phyloP scores from a whole-genome alignment of 2,329 filamentous ascomycete genomes.

The Penicillium sclerotiorum region DNA sequence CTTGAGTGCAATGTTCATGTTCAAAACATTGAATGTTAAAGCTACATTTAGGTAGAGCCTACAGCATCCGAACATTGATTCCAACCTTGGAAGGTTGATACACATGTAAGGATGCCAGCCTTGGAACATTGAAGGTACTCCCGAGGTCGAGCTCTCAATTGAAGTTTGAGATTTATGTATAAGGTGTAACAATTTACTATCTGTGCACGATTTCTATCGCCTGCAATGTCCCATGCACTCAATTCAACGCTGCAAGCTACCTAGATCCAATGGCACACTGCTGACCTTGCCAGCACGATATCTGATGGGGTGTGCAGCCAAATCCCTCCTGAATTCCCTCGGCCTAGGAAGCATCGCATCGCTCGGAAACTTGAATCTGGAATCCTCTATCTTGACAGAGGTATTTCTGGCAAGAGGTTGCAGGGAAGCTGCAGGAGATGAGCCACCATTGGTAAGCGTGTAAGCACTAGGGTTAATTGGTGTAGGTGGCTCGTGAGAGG shows the following conservation, averaged over 20 bases:
- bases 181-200: conserved; percentile 24
- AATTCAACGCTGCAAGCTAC: conserved; percentile 34
- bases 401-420: conserved; percentile 30
- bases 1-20: too few relatives aligned
- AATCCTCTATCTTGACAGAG: conserved; percentile 68
- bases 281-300: conserved; percentile 92
- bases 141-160: too few relatives aligned
- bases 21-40: too few relatives aligned
- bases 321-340: conserved; percentile 67
- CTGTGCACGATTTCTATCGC: conserved; percentile 29
- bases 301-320: conserved; percentile 62
- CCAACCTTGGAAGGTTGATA: too few relatives aligned
- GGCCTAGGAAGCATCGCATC: conserved; percentile 83
- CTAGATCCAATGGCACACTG: conserved; percentile 88
- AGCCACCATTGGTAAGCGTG: conserved; percentile 68
- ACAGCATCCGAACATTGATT: too few relatives aligned
- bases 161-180: conserved; percentile 4
- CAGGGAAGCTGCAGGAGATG: conserved; percentile 30
- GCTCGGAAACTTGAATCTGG: conserved; percentile 82
- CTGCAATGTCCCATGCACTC: conserved; percentile 27
- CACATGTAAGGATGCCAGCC: too few relatives aligned
- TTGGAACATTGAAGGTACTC: too few relatives aligned
- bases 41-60: too few relatives aligned
- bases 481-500: conserved; percentile 54
- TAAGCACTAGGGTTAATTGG: conserved; percentile 77